A percentile compares a stretch with the other conserved stretches of the same genome.
Evolutionary conservation across 2,329 filamentous ascomycete genomes (phyloP).

Genomic region (Thielaviopsis euricoi): DNA sequence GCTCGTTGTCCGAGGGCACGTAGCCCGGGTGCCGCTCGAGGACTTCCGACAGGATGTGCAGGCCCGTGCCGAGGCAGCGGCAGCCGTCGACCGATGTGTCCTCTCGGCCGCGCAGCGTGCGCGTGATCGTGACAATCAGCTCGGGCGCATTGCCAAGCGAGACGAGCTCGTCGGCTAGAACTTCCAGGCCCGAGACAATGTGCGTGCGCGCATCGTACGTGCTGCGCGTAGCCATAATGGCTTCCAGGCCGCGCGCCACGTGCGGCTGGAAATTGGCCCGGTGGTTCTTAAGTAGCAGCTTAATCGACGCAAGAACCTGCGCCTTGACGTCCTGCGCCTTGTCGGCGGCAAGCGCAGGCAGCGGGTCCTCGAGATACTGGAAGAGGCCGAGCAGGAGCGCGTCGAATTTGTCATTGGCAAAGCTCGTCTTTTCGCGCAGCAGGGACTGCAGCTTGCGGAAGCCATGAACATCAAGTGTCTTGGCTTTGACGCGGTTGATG

Average conservation of each 20-base stretch:
- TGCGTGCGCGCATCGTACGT: slow-evolving; percentile 53
- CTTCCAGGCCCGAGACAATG: slow-evolving; percentile 57
- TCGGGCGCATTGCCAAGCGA: slow-evolving; percentile 46
- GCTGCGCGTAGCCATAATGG: slow-evolving; percentile 47
- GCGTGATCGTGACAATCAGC: slow-evolving; percentile 37
- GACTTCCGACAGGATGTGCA: slow-evolving; percentile 45
- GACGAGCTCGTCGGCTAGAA: slow-evolving; percentile 56
- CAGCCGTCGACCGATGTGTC: slow-evolving; percentile 28
- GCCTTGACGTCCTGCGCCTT: slow-evolving; percentile 58
- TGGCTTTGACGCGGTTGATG: slow-evolving; percentile 53
- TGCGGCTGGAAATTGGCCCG: slow-evolving; percentile 50
- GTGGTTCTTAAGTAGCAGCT: slow-evolving; percentile 53
- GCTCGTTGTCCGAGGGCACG: slow-evolving; percentile 32
- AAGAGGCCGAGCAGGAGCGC: slow-evolving; percentile 52
- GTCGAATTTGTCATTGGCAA: slow-evolving; percentile 52
- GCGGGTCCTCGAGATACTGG: slow-evolving; percentile 50
- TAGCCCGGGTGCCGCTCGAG: slow-evolving; percentile 32
- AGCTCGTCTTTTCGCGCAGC: slow-evolving; percentile 48
- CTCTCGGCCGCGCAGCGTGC: slow-evolving; percentile 27
- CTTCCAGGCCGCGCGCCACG: slow-evolving; percentile 49
- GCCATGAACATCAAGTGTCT: slow-evolving; percentile 62
- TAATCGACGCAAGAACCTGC: slow-evolving; percentile 58
- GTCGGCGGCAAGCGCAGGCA: slow-evolving; percentile 37
- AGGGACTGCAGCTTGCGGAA: slow-evolving; percentile 65
- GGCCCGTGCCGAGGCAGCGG: slow-evolving; percentile 42